Evolutionary conservation across 2,329 filamentous ascomycete genomes (phyloP), one percentile per base, ranked within the genome.

Genomic region (Penicillium rolfsii): DNA sequence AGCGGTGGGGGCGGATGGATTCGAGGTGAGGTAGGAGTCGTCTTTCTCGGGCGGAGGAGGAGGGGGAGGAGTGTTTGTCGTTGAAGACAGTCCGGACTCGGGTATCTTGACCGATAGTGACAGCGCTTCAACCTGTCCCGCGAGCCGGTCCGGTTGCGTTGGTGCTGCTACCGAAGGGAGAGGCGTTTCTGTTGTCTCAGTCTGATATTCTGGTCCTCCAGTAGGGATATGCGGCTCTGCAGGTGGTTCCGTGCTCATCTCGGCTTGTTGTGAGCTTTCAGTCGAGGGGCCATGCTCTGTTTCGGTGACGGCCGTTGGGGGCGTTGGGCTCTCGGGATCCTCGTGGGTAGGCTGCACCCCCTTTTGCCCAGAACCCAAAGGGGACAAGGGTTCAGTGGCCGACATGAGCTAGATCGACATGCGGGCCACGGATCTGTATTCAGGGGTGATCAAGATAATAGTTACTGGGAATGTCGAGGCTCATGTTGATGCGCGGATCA

Each of bases 41-140:
- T 85, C 82, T 68, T 83, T 83, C 2, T 80, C 77, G 2, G 82
- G 80, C 3, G 77, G 82, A 4, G 81, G 77, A 50, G 82, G 82
- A 9, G 61, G 66, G 40, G 64, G 58, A 33, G 82, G 81, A 14
- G 67, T 60, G 22, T 70, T 70, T 30, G 59, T 53, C 33, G 55
- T 62, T 22, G 64, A 57, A 11, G 63, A 55, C 14, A 60, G 59
- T 19, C 58, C 59, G 16, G 59, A 58, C 36, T 71, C 67, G 19
- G 69, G 54, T 24, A 60, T 64, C 30, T 60, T 66, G 6, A 26
- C 59, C 26, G 71, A 72, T 61, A 77, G 55, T 22, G 74, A 76
- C 54, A 77, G 62, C 38, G 61, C 64, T 58, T 73, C 69, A 58
- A 77, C 66, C 48, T 71, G 69, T 59, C 64, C 67, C 43, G 73